Conservation (phyloP, 495 filamentous ascomycete genomes). For the Staphylotrichum longicolle region DNA sequence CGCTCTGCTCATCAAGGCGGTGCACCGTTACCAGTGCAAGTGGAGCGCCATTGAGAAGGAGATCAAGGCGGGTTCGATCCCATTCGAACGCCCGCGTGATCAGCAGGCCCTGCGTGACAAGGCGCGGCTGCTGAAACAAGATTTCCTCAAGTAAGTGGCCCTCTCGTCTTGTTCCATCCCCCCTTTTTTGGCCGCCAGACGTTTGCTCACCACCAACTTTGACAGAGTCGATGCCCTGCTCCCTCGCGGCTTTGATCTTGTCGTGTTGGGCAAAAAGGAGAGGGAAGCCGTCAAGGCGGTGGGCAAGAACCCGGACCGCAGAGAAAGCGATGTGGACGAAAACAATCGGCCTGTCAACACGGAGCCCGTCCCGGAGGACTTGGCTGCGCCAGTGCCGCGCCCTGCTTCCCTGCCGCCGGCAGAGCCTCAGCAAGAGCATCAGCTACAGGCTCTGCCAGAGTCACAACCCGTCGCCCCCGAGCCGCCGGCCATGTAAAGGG, state of each 20-base stretch:
- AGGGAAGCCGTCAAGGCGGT: constrained; percentile 37
- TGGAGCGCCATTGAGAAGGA: constrained; percentile 53
- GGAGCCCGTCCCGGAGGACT: constrained; percentile 11
- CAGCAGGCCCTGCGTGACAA: constrained; percentile 68
- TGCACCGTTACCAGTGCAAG: constrained; percentile 48
- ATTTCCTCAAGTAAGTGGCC: constrained; percentile 54
- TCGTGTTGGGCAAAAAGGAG: constrained; percentile 52
- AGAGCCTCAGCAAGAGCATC: constrained; percentile 3
- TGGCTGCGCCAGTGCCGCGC: background rate
- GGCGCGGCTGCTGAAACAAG: constrained; percentile 60
- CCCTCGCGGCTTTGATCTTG: constrained; percentile 49
- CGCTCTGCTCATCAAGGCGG: constrained; percentile 47
- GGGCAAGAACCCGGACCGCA: constrained; percentile 47
- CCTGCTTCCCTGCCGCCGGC: background rate
- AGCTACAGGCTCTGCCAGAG: constrained; percentile 3
- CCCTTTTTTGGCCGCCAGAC: background rate
- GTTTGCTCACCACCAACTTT: constrained; percentile 5
- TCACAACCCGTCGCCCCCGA: constrained; percentile 2
- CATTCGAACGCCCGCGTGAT: constrained; percentile 46
- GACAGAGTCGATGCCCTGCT: constrained; percentile 36
- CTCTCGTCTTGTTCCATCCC: background rate
- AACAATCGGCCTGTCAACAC: constrained; percentile 37
- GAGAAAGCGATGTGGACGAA: constrained; percentile 39
- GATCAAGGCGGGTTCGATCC: constrained; percentile 30
- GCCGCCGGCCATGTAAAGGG: constrained; percentile 1